phyloP scores from a whole-genome alignment of 139 green algal species.

The Chlamydomonas sp. region DNA sequence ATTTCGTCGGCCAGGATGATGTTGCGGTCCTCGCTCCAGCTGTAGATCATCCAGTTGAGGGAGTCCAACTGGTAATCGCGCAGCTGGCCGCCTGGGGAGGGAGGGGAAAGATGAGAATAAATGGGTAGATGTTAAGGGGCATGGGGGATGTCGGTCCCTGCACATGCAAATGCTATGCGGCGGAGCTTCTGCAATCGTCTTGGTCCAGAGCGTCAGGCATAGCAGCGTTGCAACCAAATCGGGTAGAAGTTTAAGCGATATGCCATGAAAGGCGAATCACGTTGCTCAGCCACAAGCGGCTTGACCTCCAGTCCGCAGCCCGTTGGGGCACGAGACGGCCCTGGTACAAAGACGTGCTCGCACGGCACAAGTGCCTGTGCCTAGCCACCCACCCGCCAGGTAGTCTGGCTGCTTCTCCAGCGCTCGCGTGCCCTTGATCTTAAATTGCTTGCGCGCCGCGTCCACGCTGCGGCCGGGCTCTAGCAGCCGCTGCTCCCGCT shows the following conservation, averaged over 20 bases:
- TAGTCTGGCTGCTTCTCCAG: constrained; percentile 77
- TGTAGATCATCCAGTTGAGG: constrained; percentile 93
- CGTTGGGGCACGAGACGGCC: too few relatives aligned
- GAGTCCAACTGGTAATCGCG: constrained; percentile 94
- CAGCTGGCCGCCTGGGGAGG: constrained; percentile 64
- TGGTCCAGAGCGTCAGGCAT: too few relatives aligned
- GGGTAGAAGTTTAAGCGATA: too few relatives aligned
- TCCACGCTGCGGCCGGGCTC: constrained; percentile 68
- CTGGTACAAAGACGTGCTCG: too few relatives aligned
- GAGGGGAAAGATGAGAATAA: too few relatives aligned
- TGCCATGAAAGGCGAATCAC: too few relatives aligned
- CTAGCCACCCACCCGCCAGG: constrained; percentile 48
- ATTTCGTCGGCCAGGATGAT: constrained; percentile 97
- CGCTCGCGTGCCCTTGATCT: constrained; percentile 53
- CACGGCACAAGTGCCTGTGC: background rate
- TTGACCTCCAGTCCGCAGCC: too few relatives aligned
- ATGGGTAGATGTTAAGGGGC: background rate
- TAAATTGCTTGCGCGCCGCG: constrained; percentile 66
- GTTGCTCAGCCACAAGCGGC: too few relatives aligned
- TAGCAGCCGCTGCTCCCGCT: constrained; percentile 61
- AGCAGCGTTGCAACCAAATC: too few relatives aligned
- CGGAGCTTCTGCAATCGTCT: too few relatives aligned
- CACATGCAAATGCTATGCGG: too few relatives aligned
- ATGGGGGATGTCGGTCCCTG: background rate
- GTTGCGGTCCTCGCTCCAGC: constrained; percentile 84